phyloP scores from a whole-genome alignment of 2,329 filamentous ascomycete genomes.

The Endothia cerciana region DNA sequence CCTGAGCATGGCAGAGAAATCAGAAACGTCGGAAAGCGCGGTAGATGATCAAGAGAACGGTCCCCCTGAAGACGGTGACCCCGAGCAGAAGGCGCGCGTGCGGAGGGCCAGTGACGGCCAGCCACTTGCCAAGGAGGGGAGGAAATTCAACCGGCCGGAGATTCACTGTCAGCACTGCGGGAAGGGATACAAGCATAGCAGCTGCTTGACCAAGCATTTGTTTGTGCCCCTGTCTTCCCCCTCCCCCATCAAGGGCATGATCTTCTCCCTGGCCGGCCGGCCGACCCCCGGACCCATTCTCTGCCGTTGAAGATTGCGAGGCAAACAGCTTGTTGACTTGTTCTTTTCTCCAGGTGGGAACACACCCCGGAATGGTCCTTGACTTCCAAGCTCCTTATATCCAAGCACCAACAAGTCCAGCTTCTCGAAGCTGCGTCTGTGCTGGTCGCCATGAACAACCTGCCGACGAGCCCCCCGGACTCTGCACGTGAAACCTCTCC shows the following conservation, averaged over 20 bases:
- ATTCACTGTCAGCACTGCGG: conserved; percentile 97
- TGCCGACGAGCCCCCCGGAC: conserved; percentile 61
- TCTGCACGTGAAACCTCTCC: conserved; percentile 74
- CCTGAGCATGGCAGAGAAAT: conserved; percentile 51
- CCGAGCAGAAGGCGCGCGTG: conserved; percentile 54
- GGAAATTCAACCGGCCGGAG: conserved; percentile 79
- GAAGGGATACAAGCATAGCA: conserved; percentile 99
- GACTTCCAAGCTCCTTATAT: conserved; percentile 97
- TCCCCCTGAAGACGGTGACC: conserved; percentile 58
- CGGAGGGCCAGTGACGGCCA: conserved; percentile 84
- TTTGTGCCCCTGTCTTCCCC: conserved; percentile 74
- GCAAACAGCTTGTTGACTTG: conserved; percentile 45
- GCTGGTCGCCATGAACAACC: conserved; percentile 82
- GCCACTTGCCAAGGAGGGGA: conserved; percentile 76
- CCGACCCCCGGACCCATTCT: conserved; percentile 17
- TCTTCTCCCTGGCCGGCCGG: conserved; percentile 37
- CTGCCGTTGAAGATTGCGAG: conserved; percentile 39
- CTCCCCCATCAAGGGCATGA: conserved; percentile 41
- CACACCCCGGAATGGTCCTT: conserved; percentile 97
- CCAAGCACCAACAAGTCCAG: conserved; percentile 99
- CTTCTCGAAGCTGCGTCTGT: conserved; percentile 97
- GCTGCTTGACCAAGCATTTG: conserved; percentile 99
- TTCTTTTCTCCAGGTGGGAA: conserved; percentile 79
- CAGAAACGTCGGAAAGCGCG: conserved; percentile 60
- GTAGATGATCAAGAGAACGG: conserved; percentile 70